Percentiles rank a stretch among this genome's conserved stretches.
phyloP scores from a whole-genome alignment of 306 rosid species.

The Abrus precatorius region DNA sequence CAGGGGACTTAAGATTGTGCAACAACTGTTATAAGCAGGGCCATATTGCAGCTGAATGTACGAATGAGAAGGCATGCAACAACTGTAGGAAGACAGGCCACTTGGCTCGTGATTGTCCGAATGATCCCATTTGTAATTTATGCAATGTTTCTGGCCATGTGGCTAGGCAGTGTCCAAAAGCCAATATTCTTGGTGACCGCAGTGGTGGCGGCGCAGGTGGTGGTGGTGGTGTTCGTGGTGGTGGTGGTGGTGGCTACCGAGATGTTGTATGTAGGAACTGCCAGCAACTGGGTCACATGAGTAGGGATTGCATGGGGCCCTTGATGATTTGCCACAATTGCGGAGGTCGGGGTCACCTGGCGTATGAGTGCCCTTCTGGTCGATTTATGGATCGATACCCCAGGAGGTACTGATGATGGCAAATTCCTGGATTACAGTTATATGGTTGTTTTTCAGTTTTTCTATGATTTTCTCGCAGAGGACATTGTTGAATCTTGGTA shows the following conservation, averaged over 20 bases:
- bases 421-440: constrained; percentile 12
- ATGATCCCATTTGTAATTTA: constrained; percentile 89
- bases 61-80: constrained; percentile 98
- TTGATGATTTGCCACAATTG: constrained; percentile 96
- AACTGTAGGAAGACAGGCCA: constrained; percentile 98
- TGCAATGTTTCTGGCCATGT: constrained; percentile 98
- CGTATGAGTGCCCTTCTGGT: constrained; percentile 97
- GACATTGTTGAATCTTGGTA: constrained; percentile 39
- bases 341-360: constrained; percentile 97
- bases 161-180: constrained; percentile 90
- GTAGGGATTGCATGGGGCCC: constrained; percentile 98
- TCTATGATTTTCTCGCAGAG: constrained; percentile 25
- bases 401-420: constrained; percentile 81
- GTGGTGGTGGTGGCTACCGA: constrained; percentile 61
- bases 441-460: constrained; percentile 9
- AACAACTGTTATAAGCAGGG: constrained; percentile 99
- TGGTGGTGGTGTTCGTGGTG: constrained; percentile 54
- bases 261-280: constrained; percentile 93
- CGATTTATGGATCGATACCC: constrained; percentile 89
- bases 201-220: constrained; percentile 54
- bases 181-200: constrained; percentile 69
- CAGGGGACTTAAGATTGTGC: constrained; percentile 95
- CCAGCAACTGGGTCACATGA: constrained; percentile 94
- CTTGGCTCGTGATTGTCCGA: constrained; percentile 97
- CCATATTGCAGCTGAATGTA: constrained; percentile 95